Percentiles rank a stretch among this genome's conserved stretches.
Evolutionary conservation across 2,329 filamentous ascomycete genomes (phyloP).

Genomic region (Trichoderma sp.): DNA sequence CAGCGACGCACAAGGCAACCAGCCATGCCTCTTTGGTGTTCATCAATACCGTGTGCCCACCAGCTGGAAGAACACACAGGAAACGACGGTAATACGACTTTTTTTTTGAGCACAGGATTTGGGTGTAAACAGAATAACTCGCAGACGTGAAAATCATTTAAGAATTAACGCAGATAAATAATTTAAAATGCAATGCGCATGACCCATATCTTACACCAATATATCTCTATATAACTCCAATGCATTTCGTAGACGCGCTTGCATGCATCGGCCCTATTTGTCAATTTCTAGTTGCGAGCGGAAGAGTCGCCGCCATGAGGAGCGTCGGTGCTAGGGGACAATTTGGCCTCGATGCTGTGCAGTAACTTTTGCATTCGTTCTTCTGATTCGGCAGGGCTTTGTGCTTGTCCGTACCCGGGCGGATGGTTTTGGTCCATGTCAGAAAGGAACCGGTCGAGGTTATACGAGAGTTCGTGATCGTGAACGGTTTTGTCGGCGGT

Average conservation of each 20-base stretch:
- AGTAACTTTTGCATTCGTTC: not conserved
- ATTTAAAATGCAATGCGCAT: not conserved
- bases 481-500: not conserved
- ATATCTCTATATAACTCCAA: not conserved
- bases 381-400: not conserved
- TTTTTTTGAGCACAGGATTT: too few relatives aligned
- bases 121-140: not conserved
- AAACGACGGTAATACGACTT: too few relatives aligned
- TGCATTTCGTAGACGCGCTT: not conserved
- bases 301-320: not conserved
- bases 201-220: not conserved
- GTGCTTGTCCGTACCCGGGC: not conserved
- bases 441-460: not conserved
- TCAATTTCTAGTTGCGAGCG: not conserved
- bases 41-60: too few relatives aligned
- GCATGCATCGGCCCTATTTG: not conserved
- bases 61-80: too few relatives aligned
- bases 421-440: not conserved
- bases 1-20: too few relatives aligned
- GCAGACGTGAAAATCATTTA: not conserved
- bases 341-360: not conserved
- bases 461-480: not conserved
- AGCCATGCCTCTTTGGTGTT: too few relatives aligned
- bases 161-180: too few relatives aligned
- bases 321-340: not conserved